Evolutionary conservation across 768 basidiomycete genomes (phyloP).

Genomic region (Trametes villosa): DNA sequence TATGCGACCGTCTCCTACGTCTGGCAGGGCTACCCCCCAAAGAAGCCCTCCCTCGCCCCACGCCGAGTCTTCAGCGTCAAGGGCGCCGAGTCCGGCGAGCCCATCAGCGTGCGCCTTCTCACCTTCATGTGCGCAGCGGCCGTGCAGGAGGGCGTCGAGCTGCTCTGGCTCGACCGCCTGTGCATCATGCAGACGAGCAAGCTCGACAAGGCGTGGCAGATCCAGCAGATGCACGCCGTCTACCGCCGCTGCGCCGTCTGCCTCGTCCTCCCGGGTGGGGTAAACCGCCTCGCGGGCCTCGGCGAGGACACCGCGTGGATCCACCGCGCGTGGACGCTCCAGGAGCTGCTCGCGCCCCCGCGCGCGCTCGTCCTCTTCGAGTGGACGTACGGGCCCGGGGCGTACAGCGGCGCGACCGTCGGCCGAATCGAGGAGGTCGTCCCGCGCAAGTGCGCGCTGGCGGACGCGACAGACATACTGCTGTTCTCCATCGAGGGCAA

Average conservation of each 20-base stretch:
- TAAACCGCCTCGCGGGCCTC: conserved; percentile 21
- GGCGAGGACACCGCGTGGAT: conserved; percentile 27
- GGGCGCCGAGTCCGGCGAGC: conserved; percentile 20
- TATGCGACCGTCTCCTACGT: conserved; percentile 22
- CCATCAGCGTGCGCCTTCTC: conserved; percentile 21
- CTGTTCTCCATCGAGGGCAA: conserved; percentile 8
- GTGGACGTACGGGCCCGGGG: conserved; percentile 6
- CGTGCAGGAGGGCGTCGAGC: not conserved
- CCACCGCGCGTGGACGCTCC: conserved; percentile 28
- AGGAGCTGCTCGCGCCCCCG: conserved; percentile 23
- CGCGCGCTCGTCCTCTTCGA: conserved; percentile 14
- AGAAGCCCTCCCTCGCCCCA: not conserved
- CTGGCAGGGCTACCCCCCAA: conserved; percentile 14
- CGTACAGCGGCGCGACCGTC: conserved; percentile 1
- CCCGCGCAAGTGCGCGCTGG: conserved; percentile 6
- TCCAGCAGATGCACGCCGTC: conserved; percentile 27
- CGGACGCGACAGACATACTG: conserved; percentile 9
- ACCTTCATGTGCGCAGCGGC: conserved; percentile 13
- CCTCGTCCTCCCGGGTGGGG: conserved; percentile 26
- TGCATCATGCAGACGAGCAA: conserved; percentile 29
- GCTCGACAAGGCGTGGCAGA: conserved; percentile 28
- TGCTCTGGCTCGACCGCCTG: conserved; percentile 29
- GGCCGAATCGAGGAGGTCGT: conserved; percentile 8
- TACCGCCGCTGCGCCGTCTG: conserved; percentile 20
- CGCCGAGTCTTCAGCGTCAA: conserved; percentile 10